Conservation (phyloP, 306 rosid species). For the Aeschynomene evenia region DNA sequence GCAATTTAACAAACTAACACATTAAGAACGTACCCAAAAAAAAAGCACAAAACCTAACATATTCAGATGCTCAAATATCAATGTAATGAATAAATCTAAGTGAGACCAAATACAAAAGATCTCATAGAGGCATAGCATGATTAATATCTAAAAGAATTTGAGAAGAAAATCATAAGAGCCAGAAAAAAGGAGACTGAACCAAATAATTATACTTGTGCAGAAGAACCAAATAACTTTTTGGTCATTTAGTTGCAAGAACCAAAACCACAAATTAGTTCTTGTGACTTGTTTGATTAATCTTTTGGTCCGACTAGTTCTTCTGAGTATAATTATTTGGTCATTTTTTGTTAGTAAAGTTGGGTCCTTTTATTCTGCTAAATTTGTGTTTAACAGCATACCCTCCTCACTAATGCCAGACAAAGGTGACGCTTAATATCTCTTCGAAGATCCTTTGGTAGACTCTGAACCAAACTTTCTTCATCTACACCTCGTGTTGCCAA, state of each 20-base stretch:
- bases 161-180: slow-evolving; percentile 6
- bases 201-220: slow-evolving; percentile 7
- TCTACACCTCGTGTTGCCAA: slow-evolving; percentile 97
- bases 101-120: not conserved
- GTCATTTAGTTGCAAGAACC: not conserved
- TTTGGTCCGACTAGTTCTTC: not conserved
- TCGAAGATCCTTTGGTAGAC: slow-evolving; percentile 95
- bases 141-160: not conserved
- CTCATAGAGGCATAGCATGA: not conserved
- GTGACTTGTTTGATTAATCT: not conserved
- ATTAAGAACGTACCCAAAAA: not conserved
- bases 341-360: slow-evolving; percentile 16
- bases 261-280: not conserved
- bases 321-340: not conserved
- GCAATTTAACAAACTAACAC: slow-evolving; percentile 28
- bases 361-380: slow-evolving; percentile 7
- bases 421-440: slow-evolving; percentile 97
- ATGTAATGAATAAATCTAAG: not conserved
- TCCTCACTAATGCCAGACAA: slow-evolving; percentile 93
- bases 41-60: not conserved
- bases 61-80: slow-evolving; percentile 27
- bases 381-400: slow-evolving; percentile 61
- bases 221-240: slow-evolving; percentile 25
- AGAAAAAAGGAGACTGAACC: not conserved
- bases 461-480: slow-evolving; percentile 82